Evolutionary conservation across 176 grass and related monocot species (phyloP), one percentile per base, ranked within the genome.

Genomic region (Rhynchospora pubera): DNA sequence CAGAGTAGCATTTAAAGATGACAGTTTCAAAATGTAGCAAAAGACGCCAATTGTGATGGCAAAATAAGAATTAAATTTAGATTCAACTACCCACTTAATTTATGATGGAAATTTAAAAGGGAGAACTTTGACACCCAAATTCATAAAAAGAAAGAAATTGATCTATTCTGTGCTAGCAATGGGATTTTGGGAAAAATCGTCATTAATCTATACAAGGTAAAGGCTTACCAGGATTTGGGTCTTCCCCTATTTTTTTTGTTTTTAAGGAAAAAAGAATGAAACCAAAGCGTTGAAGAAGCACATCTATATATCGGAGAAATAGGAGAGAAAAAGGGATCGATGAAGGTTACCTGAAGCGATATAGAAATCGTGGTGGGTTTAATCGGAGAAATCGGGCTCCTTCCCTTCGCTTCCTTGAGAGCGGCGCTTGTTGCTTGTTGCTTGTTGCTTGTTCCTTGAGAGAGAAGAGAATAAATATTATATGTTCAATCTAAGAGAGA

Each of bases 1-100:
- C 61, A 80, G 78, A 44, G 34, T 80, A 63, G 78, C 57, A 80
- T 80, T 62, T 59, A 80, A 80, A 80, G 57, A 57, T 62, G 18
- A 63, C 18, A 42, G 34, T 62, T 63, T 62, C 34, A 62, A 30
- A 21, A 45, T 62, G 3, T 7, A 24, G n/a, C 57, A 44, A 80
- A 62, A 15, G 32, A 80, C 50, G 43, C 21, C 48, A 67, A 82
- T 53, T 53, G 21, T 18, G 32, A 28, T 28, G 18, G 28, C 18
- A 75, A 75, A 39, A 22, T 75, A 6, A 70, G 22, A 43, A 6
- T 44, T 16, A 44, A 80, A 80, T 24, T 80, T 3, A 67, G 66
- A 82, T 28, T 58, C 23, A 65, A 67, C 63, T 62, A 60, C 78
- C 12, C 9, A 64, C 18, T 81, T 43, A 79, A 61, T 58, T 26